These are phyloP conservation scores for Yamadazyma siamensis DNA, from an alignment of 1,139 yeast species.

Conservation along the genomic window DNA sequence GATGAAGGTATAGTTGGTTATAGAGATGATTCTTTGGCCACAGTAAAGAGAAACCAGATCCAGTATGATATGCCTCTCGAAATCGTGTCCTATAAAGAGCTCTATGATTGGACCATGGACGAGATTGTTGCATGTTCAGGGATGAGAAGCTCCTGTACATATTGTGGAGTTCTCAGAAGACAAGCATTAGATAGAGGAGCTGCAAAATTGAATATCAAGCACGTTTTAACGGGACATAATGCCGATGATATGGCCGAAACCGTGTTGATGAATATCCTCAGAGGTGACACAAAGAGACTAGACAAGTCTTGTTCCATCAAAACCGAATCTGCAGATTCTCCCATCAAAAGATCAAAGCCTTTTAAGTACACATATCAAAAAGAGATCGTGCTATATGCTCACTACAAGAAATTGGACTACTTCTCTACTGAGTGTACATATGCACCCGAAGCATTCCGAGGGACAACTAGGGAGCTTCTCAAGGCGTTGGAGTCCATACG, in stretches of 20 bases:
- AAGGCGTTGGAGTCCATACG: conserved; percentile 86
- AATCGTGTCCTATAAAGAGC: conserved; percentile 83
- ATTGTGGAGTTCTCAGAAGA: conserved; percentile 94
- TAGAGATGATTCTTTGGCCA: conserved; percentile 94
- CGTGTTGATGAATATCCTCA: conserved; percentile 83
- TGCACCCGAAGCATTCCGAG: conserved; percentile 98
- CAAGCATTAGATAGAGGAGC: conserved; percentile 98
- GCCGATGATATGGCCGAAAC: conserved; percentile 99
- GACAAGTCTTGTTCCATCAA: conserved; percentile 88
- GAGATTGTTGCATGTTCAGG: conserved; percentile 96
- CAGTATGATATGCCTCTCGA: conserved; percentile 89
- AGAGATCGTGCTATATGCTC: conserved; percentile 96
- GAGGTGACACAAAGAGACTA: conserved; percentile 95
- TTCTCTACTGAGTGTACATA: conserved; percentile 97
- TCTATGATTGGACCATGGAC: conserved; percentile 98
- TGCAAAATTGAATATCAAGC: conserved; percentile 77
- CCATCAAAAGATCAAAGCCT: conserved; percentile 89
- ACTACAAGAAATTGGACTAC: conserved; percentile 90
- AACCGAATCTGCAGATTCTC: conserved; percentile 76
- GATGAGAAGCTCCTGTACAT: conserved; percentile 90
- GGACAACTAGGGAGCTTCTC: conserved; percentile 91
- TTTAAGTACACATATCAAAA: conserved; percentile 94
- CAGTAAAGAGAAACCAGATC: conserved; percentile 86
- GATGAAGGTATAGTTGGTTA: conserved; percentile 98
- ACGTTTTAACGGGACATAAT: conserved; percentile 97